Base-by-base conservation (phyloP, 352 stramenopile genomes). In the Phytophthora citrophthora region DNA sequence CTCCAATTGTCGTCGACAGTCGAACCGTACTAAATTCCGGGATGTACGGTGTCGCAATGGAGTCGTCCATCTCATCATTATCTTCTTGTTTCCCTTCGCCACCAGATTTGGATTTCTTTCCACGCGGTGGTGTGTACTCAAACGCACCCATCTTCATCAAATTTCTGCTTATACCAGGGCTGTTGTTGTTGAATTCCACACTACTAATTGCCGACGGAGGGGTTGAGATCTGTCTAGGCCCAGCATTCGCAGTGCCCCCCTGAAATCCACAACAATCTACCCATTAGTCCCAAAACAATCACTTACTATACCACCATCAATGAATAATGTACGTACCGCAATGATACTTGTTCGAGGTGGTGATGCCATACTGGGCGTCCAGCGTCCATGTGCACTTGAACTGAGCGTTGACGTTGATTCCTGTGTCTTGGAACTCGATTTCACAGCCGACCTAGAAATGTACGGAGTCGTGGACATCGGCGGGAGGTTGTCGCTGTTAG, bases 81-180 rank as follows among this genome's bases (percentile, higher is more conserved):
- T 31, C 53, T 49, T 72, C 63, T 29, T 29, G 4, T n/a, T 71
- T 68, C 13, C 60, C 47, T 38, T 68, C 58, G 5, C 24, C 50
- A 31, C 11, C 3, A 2, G 56, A 48, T 18, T 41, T 68, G 8
- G 69, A 54, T 31, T 68, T 82, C 18, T 72, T 70, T 2, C 43
- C 59, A 23, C 58, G 81, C 16, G 78, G 79, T 36, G 86, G 86
- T 9, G 86, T 90, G 56, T 81, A 88, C 61, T 92, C 86, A 24
- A 94, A 94, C 4, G 79, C 85, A 38, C 85, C 85, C 57, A 90
- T 79, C 49, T 93, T 90, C 82, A 92, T 91, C 26, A 94, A 59
- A 61, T 94, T 90, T 27, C 83, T 88, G 66, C 73, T 94, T 40
- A 94, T 76, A 13, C 70, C 72, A 6, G 86, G 86, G 34, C 80